These are phyloP conservation scores for Pseudocercospora crystallina DNA, from an alignment of 2,329 filamentous ascomycete genomes.

Conservation along the genomic window DNA sequence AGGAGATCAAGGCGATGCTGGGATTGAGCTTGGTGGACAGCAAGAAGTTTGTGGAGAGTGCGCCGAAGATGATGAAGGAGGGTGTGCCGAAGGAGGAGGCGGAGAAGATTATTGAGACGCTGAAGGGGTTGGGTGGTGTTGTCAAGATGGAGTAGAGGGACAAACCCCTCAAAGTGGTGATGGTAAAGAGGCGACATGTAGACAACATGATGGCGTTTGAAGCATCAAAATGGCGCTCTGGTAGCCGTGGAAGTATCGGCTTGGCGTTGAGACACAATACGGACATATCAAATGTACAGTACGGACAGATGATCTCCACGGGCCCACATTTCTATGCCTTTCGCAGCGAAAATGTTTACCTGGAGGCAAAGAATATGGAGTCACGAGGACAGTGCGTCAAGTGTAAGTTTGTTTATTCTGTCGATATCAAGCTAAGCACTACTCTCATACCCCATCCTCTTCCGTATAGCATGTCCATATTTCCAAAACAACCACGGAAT, in stretches of 20 bases:
- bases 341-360: too few relatives aligned
- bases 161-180: too few relatives aligned
- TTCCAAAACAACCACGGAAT: conserved; percentile 34
- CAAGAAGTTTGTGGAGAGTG: conserved; percentile 99
- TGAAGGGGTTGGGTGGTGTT: conserved; percentile 90
- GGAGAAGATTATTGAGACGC: conserved; percentile 93
- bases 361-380: too few relatives aligned
- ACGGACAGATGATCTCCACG: too few relatives aligned
- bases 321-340: too few relatives aligned
- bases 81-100: conserved; percentile 97
- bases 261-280: conserved; percentile 7
- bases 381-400: too few relatives aligned
- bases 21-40: conserved; percentile 95
- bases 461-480: conserved; percentile 24
- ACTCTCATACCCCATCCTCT: conserved; percentile 19
- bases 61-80: conserved; percentile 98
- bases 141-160: conserved; percentile 77
- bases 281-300: conserved; percentile 15
- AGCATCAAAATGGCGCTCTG: conserved; percentile 11
- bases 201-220: conserved; percentile 5
- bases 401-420: too few relatives aligned
- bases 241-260: neutral
- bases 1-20: conserved; percentile 96
- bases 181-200: neutral
- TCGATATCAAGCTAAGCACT: too few relatives aligned